phyloP scores from a whole-genome alignment of 495 filamentous ascomycete genomes.

The Neurospora sp. region DNA sequence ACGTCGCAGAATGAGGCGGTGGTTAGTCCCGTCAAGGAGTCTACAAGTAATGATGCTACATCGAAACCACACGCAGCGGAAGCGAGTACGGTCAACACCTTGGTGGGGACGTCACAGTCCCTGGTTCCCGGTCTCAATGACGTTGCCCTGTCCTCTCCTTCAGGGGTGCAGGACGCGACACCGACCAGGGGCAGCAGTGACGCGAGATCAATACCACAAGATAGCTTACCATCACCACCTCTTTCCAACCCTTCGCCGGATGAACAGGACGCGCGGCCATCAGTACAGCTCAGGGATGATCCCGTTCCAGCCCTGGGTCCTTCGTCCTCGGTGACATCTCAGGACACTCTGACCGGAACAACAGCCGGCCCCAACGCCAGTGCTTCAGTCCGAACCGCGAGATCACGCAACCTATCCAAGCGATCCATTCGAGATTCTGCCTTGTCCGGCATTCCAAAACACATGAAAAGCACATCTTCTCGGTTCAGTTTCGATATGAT shows the following conservation, averaged over 20 bases:
- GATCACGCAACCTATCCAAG: slow-evolving; percentile 25
- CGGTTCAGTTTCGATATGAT: slow-evolving; percentile 90
- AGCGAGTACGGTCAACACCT: neutral
- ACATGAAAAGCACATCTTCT: slow-evolving; percentile 79
- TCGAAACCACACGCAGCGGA: neutral
- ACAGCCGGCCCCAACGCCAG: slow-evolving; percentile 4
- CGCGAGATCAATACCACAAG: neutral
- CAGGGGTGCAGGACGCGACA: neutral
- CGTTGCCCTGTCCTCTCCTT: neutral
- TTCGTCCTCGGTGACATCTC: slow-evolving; percentile 24
- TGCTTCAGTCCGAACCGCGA: slow-evolving; percentile 17
- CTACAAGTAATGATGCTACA: neutral
- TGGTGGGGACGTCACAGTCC: neutral
- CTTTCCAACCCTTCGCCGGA: slow-evolving; percentile 6
- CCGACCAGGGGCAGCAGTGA: neutral
- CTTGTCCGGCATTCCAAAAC: slow-evolving; percentile 51
- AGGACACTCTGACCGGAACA: slow-evolving; percentile 14
- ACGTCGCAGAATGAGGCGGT: slow-evolving; percentile 18
- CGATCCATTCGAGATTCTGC: slow-evolving; percentile 30
- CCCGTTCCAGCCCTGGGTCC: slow-evolving; percentile 13
- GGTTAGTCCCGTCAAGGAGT: neutral
- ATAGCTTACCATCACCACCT: neutral
- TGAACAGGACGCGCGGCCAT: slow-evolving; percentile 11
- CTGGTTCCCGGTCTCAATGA: neutral
- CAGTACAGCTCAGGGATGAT: slow-evolving; percentile 30